Conservation (phyloP, 2,329 filamentous ascomycete species). For the Lojkania enalia region DNA sequence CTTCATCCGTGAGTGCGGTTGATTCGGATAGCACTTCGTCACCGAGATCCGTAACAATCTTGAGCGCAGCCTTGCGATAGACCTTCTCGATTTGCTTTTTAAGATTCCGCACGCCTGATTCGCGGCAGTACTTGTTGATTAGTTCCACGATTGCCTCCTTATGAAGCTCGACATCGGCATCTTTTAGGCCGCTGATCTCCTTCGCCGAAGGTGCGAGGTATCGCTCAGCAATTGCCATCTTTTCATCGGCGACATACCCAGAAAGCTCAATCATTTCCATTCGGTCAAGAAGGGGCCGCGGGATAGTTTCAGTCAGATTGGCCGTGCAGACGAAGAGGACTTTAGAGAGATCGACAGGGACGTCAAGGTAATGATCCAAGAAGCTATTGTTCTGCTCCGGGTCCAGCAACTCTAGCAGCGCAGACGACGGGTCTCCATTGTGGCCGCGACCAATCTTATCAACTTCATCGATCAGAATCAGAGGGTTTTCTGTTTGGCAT, state of each 20-base stretch:
- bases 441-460: slow-evolving; percentile 98
- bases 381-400: slow-evolving; percentile 98
- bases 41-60: slow-evolving; percentile 93
- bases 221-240: slow-evolving; percentile 94
- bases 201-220: slow-evolving; percentile 95
- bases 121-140: slow-evolving; percentile 97
- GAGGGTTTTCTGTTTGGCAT: slow-evolving; percentile 96
- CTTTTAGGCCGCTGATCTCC: slow-evolving; percentile 85
- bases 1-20: slow-evolving; percentile 81
- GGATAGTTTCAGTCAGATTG: slow-evolving; percentile 98
- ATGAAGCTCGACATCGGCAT: slow-evolving; percentile 85
- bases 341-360: slow-evolving; percentile 95
- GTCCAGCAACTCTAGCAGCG: slow-evolving; percentile 88
- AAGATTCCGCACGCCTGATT: slow-evolving; percentile 93
- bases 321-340: slow-evolving; percentile 98
- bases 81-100: slow-evolving; percentile 99
- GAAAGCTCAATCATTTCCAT: slow-evolving; percentile 98
- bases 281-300: slow-evolving; percentile 86
- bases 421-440: slow-evolving; percentile 94
- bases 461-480: slow-evolving; percentile 95
- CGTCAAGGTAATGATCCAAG: slow-evolving; percentile 97
- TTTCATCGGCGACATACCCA: slow-evolving; percentile 96
- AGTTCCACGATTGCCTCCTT: slow-evolving; percentile 91
- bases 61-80: slow-evolving; percentile 93
- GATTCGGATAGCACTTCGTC: slow-evolving; percentile 81